Evolutionary conservation across 768 basidiomycete genomes (phyloP), one percentile per base, ranked within the genome.

Genomic region (Phaeolepiota aurea): DNA sequence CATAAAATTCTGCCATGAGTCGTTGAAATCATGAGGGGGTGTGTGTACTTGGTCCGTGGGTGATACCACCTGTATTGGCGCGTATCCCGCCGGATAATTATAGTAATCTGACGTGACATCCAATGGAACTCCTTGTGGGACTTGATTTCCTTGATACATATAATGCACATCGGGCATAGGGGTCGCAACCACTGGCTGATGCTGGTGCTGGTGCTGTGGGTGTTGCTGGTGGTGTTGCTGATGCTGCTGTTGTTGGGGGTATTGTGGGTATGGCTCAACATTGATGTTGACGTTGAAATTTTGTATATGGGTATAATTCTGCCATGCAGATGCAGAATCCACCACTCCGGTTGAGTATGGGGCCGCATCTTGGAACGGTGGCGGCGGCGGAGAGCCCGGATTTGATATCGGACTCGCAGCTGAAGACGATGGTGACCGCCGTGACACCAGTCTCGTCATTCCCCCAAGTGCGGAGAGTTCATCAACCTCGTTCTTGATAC

Each of bases 391-490:
- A 2, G 72, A 69, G n/a, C 68, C 62, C 13, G 67, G 63, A 32
- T 69, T 67, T 3, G 71, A 66, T 10, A 55, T 47, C 13, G 72
- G 71, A 37, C 69, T 69, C 4, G 70, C 62, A 2, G 74, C 67
- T 0, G 75, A 68, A 1, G 75, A 68, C 5, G 67, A 61, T 4
- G 70, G 65, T 14, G 68, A 57, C 45, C 72, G 68, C 11, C 75
- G 65, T 1, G 78, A 58, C 0, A 84, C 73, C 2, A 82, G 67
- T 15, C 79, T 69, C 5, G 79, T 81, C 61, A 74, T 74, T 2
- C 82, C 80, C 16, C 77, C 75, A 9, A 82, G 67, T 1, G 71
- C 72, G 4, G 75, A 70, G 28, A 82, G 52, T 42, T 79, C 80
- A 28, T 81, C 79, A 18, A 67, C 69, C 49, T 82, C 81, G 40